phyloP scores from a whole-genome alignment of 148 eudicot species.

The Rhododendron griersonianum region DNA sequence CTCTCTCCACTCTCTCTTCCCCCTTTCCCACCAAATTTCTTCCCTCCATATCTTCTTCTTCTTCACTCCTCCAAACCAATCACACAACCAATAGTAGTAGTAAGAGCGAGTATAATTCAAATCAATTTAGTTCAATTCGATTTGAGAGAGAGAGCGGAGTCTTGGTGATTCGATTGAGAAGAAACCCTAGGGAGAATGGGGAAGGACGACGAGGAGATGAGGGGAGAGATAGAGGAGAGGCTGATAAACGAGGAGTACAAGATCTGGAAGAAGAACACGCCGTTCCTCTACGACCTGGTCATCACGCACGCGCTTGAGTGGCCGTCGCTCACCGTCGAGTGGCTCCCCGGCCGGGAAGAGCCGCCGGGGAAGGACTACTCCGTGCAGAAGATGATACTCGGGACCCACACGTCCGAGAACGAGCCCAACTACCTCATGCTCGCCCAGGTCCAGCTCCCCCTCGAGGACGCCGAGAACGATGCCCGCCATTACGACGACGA shows the following conservation, averaged over 20 bases:
- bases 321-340: slow-evolving; percentile 96
- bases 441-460: slow-evolving; percentile 87
- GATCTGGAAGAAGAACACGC: slow-evolving; percentile 90
- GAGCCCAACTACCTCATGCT: slow-evolving; percentile 85
- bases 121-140: not conserved
- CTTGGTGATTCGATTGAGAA: not conserved
- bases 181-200: slow-evolving; percentile 35
- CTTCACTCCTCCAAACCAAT: not conserved
- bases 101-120: not conserved
- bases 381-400: slow-evolving; percentile 83
- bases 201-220: slow-evolving; percentile 69
- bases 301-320: slow-evolving; percentile 84
- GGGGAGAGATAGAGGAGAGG: slow-evolving; percentile 74
- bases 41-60: not conserved
- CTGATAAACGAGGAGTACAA: slow-evolving; percentile 82
- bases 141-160: not conserved
- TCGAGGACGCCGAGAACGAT: slow-evolving; percentile 70
- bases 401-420: slow-evolving; percentile 80
- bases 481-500: slow-evolving; percentile 65
- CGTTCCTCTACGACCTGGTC: slow-evolving; percentile 76
- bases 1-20: not conserved
- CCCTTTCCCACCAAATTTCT: not conserved
- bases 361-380: slow-evolving; percentile 86
- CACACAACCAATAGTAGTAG: not conserved
- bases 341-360: slow-evolving; percentile 79